Evolutionary conservation across 2,329 filamentous ascomycete genomes (phyloP).

Genomic region (Botrytis porri): DNA sequence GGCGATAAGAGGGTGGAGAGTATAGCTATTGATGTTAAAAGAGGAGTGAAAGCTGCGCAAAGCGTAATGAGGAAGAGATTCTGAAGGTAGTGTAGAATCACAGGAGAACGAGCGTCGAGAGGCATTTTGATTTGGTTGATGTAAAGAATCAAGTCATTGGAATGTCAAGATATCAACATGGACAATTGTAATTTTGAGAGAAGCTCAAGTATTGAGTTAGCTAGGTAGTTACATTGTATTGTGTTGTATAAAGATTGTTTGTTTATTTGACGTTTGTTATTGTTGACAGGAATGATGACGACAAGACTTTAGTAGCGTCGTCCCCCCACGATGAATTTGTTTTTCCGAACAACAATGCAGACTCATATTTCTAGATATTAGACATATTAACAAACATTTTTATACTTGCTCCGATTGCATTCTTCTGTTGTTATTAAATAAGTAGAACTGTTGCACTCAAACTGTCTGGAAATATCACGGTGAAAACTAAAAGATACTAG

Average conservation of each 20-base stretch:
- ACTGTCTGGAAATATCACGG: background rate
- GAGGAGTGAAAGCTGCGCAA: constrained; percentile 26
- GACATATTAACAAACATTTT: background rate
- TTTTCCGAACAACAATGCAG: background rate
- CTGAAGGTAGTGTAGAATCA: constrained; percentile 44
- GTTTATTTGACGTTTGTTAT: background rate
- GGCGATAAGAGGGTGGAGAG: constrained; percentile 24
- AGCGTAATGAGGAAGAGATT: constrained; percentile 46
- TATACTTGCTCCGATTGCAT: background rate
- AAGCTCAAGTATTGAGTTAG: background rate
- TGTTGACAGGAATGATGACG: background rate
- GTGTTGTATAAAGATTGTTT: background rate
- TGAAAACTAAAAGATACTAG: no score
- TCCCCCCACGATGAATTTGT: background rate
- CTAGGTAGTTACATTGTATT: background rate
- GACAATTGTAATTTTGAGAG: background rate
- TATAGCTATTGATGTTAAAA: constrained; percentile 28
- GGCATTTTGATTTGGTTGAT: constrained; percentile 11
- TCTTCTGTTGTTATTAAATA: background rate
- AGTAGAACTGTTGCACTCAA: background rate
- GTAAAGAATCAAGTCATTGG: background rate
- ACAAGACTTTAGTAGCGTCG: constrained; percentile 1
- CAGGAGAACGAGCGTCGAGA: constrained; percentile 23
- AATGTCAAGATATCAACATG: background rate
- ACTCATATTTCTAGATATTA: no score